Evolutionary conservation across 2,329 filamentous ascomycete genomes (phyloP).

Genomic region (Fusarium sp.): DNA sequence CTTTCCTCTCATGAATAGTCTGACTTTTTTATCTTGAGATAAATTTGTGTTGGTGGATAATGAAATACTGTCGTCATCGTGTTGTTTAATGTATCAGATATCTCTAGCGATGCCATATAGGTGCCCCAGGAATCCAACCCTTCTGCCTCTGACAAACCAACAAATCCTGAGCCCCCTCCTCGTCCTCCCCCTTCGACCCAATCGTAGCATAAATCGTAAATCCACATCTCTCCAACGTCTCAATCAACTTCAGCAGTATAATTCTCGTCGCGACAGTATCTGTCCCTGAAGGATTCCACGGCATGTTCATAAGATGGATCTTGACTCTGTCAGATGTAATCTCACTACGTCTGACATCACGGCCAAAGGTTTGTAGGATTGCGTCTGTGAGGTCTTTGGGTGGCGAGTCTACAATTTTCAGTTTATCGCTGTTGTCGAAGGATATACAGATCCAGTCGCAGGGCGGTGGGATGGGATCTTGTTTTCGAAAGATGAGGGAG

Average conservation of each 20-base stretch:
- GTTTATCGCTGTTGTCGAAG: slow-evolving; percentile 22
- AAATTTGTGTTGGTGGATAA: too few species aligned
- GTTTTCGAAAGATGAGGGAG: slow-evolving; percentile 24
- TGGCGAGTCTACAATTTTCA: slow-evolving; percentile 18
- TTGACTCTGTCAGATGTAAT: neutral
- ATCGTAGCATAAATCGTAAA: slow-evolving; percentile 24
- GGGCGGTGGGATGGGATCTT: slow-evolving; percentile 8
- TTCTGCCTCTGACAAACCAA: slow-evolving; percentile 24
- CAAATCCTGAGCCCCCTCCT: slow-evolving; percentile 8
- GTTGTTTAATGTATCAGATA: too few species aligned
- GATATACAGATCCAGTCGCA: slow-evolving; percentile 31
- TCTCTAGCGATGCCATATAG: slow-evolving; percentile 27
- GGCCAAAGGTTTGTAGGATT: neutral
- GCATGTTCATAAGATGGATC: neutral
- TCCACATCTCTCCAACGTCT: slow-evolving; percentile 1
- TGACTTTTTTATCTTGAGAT: too few species aligned
- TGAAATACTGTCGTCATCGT: too few species aligned
- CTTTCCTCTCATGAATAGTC: too few species aligned
- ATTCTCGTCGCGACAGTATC: slow-evolving; percentile 4
- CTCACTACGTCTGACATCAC: neutral
- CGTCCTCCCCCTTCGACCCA: neutral
- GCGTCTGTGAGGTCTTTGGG: slow-evolving; percentile 20
- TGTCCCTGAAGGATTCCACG: slow-evolving; percentile 7
- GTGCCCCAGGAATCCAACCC: slow-evolving; percentile 28
- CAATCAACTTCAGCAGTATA: neutral